phyloP scores from a whole-genome alignment of 164 flowering plant species.

The Cinnamomum micranthum region DNA sequence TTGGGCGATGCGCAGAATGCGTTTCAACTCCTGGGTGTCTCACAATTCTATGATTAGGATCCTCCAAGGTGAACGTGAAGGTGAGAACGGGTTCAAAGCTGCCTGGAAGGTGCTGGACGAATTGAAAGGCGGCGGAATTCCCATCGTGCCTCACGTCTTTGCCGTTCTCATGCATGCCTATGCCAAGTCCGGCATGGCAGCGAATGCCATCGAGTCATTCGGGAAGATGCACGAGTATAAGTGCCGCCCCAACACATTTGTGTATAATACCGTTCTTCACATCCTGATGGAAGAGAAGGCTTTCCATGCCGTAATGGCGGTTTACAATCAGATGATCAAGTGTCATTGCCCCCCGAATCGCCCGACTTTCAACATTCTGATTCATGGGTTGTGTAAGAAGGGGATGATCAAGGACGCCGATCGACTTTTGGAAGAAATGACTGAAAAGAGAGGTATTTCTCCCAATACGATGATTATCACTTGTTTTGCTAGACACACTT shows the following conservation, averaged over 20 bases:
- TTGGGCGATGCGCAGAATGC: conserved; percentile 47
- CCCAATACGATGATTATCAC: conserved; percentile 50
- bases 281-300: conserved; percentile 38
- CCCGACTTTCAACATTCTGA: conserved; percentile 52
- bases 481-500: conserved; percentile 41
- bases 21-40: conserved; percentile 32
- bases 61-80: conserved; percentile 24
- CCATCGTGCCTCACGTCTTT: conserved; percentile 39
- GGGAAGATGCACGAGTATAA: conserved; percentile 56
- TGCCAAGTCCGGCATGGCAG: conserved; percentile 33
- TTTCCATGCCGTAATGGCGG: conserved; percentile 55
- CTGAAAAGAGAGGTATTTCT: conserved; percentile 30
- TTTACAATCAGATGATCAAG: conserved; percentile 74
- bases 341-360: conserved; percentile 36
- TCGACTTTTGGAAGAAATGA: conserved; percentile 67
- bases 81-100: conserved; percentile 32
- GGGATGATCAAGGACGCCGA: conserved; percentile 49
- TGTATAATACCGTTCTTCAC: conserved; percentile 50
- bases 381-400: conserved; percentile 61
- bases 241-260: conserved; percentile 52
- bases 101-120: conserved; percentile 61
- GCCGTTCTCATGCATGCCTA: conserved; percentile 47
- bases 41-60: conserved; percentile 34
- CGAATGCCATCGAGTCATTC: conserved; percentile 70
- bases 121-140: conserved; percentile 21